These are phyloP conservation scores for Polyporus tsugae DNA, from an alignment of 1,284 basidiomycete genomes.

Conservation along the genomic window DNA sequence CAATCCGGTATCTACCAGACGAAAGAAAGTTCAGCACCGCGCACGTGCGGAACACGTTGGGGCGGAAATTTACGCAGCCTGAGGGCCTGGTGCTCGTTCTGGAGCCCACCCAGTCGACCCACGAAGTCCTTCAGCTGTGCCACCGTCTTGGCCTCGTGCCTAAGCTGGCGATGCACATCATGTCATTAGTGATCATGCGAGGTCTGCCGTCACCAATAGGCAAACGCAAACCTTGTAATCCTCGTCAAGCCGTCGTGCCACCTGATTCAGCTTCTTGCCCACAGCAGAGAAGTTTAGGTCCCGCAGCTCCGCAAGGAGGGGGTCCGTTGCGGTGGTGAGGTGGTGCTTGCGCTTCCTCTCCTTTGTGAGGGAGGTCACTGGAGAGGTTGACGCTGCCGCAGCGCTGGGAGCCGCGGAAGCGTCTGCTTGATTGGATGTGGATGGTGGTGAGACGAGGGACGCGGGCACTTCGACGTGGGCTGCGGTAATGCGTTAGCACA, in stretches of 20 bases:
- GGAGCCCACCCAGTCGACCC: slow-evolving; percentile 90
- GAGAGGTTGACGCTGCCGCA: slow-evolving; percentile 47
- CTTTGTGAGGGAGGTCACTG: slow-evolving; percentile 54
- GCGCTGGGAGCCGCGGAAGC: slow-evolving; percentile 55
- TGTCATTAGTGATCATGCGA: slow-evolving; percentile 29
- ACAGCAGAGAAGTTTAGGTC: slow-evolving; percentile 97
- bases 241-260: slow-evolving; percentile 88
- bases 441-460: slow-evolving; percentile 70
- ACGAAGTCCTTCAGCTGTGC: slow-evolving; percentile 95
- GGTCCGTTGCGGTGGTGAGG: slow-evolving; percentile 79
- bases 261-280: slow-evolving; percentile 82
- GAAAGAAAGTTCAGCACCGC: slow-evolving; percentile 9
- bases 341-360: slow-evolving; percentile 91
- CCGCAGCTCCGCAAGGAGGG: slow-evolving; percentile 85
- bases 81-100: slow-evolving; percentile 90
- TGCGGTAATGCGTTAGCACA: slow-evolving; percentile 41
- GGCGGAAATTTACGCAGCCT: slow-evolving; percentile 74
- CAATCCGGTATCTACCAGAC: slow-evolving; percentile 82
- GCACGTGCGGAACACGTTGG: slow-evolving; percentile 14
- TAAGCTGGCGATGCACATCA: slow-evolving; percentile 51
- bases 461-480: slow-evolving; percentile 93
- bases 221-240: slow-evolving; percentile 79
- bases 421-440: slow-evolving; percentile 51
- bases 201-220: neutral
- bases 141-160: slow-evolving; percentile 89